Evolutionary conservation across 2,329 filamentous ascomycete species (phyloP).

Genomic region (Fusarium humuli): DNA sequence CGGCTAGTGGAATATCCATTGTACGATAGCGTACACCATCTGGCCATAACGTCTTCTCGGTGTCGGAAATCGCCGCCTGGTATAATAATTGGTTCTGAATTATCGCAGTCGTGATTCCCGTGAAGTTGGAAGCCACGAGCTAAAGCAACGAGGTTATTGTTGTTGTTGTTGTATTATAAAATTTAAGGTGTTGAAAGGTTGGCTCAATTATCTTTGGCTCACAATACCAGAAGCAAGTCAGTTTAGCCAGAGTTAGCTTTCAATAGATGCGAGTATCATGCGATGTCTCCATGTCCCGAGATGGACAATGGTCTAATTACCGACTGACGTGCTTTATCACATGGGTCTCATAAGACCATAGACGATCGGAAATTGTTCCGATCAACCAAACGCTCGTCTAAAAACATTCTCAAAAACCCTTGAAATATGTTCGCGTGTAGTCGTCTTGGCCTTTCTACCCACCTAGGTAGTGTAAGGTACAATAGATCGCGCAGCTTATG

Average conservation of each 20-base stretch:
- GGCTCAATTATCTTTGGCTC: not conserved
- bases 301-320: not conserved
- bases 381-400: not conserved
- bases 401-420: not conserved
- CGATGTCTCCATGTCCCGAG: slow-evolving; percentile 13
- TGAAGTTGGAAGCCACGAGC: not conserved
- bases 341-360: not conserved
- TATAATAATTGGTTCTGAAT: not conserved
- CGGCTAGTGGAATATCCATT: slow-evolving; percentile 18
- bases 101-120: not conserved
- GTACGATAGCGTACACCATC: slow-evolving; percentile 10
- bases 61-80: slow-evolving; percentile 19
- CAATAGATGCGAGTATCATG: slow-evolving; percentile 1
- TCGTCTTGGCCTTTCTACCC: not conserved
- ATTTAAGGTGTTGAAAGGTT: not conserved
- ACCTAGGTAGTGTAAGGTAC: not conserved
- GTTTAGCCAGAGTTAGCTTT: not conserved
- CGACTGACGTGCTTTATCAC: not conserved
- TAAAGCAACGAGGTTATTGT: not conserved
- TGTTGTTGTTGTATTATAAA: not conserved
- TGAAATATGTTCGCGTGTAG: not conserved
- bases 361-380: not conserved
- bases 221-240: not conserved
- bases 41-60: slow-evolving; percentile 25
- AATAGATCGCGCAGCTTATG: not conserved